phyloP scores from a whole-genome alignment of 139 green algal genomes.

The Parachlorella kessleri region DNA sequence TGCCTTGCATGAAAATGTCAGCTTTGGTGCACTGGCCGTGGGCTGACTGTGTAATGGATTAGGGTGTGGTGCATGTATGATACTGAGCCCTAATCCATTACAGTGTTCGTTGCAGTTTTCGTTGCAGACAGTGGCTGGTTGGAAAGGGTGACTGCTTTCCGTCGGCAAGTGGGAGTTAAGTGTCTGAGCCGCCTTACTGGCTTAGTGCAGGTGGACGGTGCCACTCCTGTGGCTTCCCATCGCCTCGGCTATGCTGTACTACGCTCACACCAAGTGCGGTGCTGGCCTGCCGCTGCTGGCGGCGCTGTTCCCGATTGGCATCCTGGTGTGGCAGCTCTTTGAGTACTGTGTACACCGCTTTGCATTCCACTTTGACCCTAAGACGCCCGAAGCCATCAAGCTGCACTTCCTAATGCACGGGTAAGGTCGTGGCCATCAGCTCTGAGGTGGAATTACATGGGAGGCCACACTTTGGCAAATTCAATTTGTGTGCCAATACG shows the following conservation, averaged over 20 bases:
- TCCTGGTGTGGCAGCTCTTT: conserved; percentile 82
- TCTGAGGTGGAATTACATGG: neutral
- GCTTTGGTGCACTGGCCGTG: too few species aligned
- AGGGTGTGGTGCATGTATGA: too few species aligned
- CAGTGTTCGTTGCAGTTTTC: too few species aligned
- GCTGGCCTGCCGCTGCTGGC: neutral
- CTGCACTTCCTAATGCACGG: conserved; percentile 96
- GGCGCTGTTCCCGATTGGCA: conserved; percentile 35
- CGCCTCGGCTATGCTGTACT: neutral
- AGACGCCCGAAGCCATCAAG: conserved; percentile 60
- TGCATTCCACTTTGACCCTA: conserved; percentile 77
- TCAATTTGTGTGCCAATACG: neutral
- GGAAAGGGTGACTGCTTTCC: too few species aligned
- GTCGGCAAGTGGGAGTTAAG: too few species aligned
- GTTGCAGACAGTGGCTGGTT: too few species aligned
- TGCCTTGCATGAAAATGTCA: too few species aligned
- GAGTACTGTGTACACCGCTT: conserved; percentile 95
- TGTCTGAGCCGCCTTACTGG: too few species aligned
- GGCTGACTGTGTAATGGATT: too few species aligned
- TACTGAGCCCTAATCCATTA: too few species aligned
- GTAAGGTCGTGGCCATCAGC: conserved; percentile 40
- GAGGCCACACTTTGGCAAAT: neutral
- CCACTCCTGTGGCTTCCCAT: conserved; percentile 28
- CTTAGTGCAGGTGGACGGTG: conserved; percentile 18
- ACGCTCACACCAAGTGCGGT: neutral